Conservation (phyloP, 2,329 filamentous ascomycete genomes). For the Nannizzia gypsea region DNA sequence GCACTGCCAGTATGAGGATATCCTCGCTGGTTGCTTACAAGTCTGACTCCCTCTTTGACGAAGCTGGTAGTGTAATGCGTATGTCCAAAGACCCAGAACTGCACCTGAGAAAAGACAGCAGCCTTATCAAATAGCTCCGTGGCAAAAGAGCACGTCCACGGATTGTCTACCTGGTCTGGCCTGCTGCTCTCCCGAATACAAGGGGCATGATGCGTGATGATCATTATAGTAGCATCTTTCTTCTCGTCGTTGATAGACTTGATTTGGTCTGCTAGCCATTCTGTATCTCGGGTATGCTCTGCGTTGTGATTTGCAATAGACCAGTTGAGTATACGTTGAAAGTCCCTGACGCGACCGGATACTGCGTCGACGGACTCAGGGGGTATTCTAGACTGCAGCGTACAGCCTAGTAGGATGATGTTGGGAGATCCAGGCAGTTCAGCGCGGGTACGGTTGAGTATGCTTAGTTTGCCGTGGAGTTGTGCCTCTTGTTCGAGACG, state of each 20-base stretch:
- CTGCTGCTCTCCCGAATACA: constrained; percentile 29
- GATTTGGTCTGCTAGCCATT: constrained; percentile 39
- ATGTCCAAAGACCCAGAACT: constrained; percentile 32
- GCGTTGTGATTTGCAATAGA: constrained; percentile 38
- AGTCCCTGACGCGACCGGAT: constrained; percentile 40
- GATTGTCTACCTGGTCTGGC: constrained; percentile 23
- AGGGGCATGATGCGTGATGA: constrained; percentile 41
- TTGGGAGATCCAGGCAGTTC: background rate
- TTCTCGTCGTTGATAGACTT: constrained; percentile 6
- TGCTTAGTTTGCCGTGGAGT: constrained; percentile 12
- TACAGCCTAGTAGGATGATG: constrained; percentile 44
- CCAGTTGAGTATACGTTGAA: constrained; percentile 41
- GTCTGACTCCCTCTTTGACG: constrained; percentile 21
- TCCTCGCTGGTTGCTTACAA: constrained; percentile 33
- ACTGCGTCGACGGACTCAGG: constrained; percentile 30
- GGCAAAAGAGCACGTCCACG: constrained; percentile 38
- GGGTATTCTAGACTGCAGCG: constrained; percentile 44
- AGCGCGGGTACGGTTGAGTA: constrained; percentile 14
- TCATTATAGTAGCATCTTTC: constrained; percentile 3
- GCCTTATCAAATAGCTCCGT: constrained; percentile 15
- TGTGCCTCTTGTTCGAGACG: constrained; percentile 15
- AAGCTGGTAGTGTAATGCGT: constrained; percentile 33
- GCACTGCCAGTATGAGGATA: constrained; percentile 15
- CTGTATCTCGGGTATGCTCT: constrained; percentile 36
- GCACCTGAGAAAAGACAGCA: constrained; percentile 29